A percentile compares a stretch with the other conserved stretches of the same genome.
phyloP scores from a whole-genome alignment of 495 filamentous ascomycete genomes.

The Neurospora sp. region DNA sequence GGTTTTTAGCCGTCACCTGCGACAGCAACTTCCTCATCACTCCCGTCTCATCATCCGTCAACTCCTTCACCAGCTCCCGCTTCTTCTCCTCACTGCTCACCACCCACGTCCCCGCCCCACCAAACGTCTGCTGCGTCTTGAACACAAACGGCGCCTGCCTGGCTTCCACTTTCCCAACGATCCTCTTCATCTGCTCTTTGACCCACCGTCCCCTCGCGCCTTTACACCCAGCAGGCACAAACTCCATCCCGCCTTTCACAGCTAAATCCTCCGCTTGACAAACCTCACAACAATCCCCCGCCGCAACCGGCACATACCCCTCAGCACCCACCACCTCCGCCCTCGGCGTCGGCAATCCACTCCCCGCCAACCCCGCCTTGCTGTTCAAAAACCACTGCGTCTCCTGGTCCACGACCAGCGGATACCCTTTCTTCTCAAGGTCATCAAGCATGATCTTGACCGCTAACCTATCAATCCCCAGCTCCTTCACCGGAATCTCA shows the following conservation, averaged over 20 bases:
- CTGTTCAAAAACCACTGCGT: slow-evolving; percentile 23
- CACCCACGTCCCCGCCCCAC: slow-evolving; percentile 27
- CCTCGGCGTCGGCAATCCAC: slow-evolving; percentile 18
- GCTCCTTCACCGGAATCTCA: slow-evolving; percentile 12
- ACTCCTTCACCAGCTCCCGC: slow-evolving; percentile 7
- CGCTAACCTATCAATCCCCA: slow-evolving; percentile 16
- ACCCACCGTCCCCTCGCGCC: slow-evolving; percentile 17
- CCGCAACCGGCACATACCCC: background rate
- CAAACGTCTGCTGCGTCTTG: slow-evolving; percentile 28
- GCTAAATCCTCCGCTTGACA: slow-evolving; percentile 3
- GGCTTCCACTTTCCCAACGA: slow-evolving; percentile 7
- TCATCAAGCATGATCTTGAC: slow-evolving; percentile 20
- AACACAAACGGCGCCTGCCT: slow-evolving; percentile 21
- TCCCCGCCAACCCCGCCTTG: slow-evolving; percentile 15
- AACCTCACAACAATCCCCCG: slow-evolving; percentile 8
- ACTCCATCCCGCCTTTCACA: background rate
- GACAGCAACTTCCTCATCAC: slow-evolving; percentile 18
- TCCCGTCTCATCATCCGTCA: slow-evolving; percentile 8
- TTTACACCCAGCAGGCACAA: slow-evolving; percentile 13
- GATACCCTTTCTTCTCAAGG: slow-evolving; percentile 6
- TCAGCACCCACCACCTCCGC: slow-evolving; percentile 11
- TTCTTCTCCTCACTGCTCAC: slow-evolving; percentile 12
- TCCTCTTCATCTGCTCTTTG: slow-evolving; percentile 7
- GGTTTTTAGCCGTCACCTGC: slow-evolving; percentile 15
- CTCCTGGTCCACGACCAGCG: slow-evolving; percentile 14